Evolutionary conservation across 192 early-diverging fungal species (phyloP).

Genomic region (Thamnidium elegans): DNA sequence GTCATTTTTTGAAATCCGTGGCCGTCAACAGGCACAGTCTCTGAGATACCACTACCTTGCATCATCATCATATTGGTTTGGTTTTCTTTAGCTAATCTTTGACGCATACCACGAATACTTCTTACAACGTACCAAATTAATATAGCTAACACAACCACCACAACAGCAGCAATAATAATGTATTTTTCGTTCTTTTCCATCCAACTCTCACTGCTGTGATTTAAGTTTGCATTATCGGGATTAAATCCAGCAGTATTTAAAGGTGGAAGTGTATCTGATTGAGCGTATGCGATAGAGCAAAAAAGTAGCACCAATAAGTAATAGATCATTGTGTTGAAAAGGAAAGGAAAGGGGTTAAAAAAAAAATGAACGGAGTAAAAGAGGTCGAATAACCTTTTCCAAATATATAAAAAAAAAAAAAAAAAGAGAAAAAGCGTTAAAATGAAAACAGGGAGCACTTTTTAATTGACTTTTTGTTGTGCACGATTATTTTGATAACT

Average conservation of each 20-base stretch:
- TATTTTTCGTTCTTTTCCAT: slow-evolving; percentile 20
- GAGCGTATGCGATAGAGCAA: too few species aligned
- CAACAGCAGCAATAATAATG: slow-evolving; percentile 28
- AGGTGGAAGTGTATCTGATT: background rate
- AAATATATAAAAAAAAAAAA: too few species aligned
- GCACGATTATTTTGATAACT: too few species aligned
- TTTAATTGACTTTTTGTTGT: too few species aligned
- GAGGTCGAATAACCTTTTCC: background rate
- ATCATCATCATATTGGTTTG: slow-evolving; percentile 26
- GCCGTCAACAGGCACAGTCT: slow-evolving; percentile 17
- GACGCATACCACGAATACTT: slow-evolving; percentile 26
- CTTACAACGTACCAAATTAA: slow-evolving; percentile 24
- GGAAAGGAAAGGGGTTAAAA: background rate
- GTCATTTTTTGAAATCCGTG: slow-evolving; percentile 15
- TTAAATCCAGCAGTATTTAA: background rate
- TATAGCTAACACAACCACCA: slow-evolving; percentile 14
- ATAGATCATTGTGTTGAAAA: too few species aligned
- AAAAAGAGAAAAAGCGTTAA: too few species aligned
- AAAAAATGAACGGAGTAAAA: background rate
- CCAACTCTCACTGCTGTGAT: slow-evolving; percentile 19
- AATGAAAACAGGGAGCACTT: too few species aligned
- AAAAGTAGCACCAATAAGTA: too few species aligned
- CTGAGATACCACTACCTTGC: slow-evolving; percentile 13
- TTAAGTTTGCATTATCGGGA: background rate
- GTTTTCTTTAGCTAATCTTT: slow-evolving; percentile 19